phyloP scores from a whole-genome alignment of 169 alveolate genomes.

The Plasmodium chabaudi region DNA sequence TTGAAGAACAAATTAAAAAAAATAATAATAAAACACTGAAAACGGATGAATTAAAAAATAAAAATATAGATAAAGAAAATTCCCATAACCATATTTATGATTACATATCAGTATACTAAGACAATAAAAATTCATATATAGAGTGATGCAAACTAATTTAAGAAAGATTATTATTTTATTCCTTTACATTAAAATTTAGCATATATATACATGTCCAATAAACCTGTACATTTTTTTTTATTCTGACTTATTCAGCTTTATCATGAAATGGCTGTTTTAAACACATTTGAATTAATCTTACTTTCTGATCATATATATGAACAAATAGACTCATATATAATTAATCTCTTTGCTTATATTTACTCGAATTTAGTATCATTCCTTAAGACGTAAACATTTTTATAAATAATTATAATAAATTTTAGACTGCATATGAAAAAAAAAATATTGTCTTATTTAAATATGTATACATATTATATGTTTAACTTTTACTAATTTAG shows the following conservation, averaged over 20 bases:
- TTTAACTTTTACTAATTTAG: not conserved
- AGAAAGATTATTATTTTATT: not conserved
- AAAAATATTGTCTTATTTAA: not conserved
- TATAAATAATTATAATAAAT: not conserved
- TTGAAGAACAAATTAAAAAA: conserved; percentile 22
- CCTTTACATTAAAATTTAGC: not conserved
- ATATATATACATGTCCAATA: not conserved
- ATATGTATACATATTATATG: too few species aligned
- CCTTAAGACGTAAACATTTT: conserved; percentile 32
- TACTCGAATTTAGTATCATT: conserved; percentile 63
- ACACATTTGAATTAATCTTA: conserved; percentile 40
- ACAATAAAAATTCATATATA: not conserved
- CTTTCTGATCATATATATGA: conserved; percentile 56
- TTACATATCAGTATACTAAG: conserved; percentile 59
- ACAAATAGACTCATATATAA: conserved; percentile 40
- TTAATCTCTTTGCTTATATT: conserved; percentile 42
- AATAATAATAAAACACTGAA: conserved; percentile 1
- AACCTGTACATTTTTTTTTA: not conserved
- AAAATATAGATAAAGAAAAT: not conserved
- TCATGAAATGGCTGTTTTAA: conserved; percentile 62
- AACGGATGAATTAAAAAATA: conserved; percentile 5
- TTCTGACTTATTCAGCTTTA: conserved; percentile 16
- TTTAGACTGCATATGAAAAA: not conserved
- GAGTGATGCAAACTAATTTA: not conserved
- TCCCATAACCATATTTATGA: conserved; percentile 22